Conservation (phyloP, 345 rosid species). For the Rhodomyrtus tomentosa region DNA sequence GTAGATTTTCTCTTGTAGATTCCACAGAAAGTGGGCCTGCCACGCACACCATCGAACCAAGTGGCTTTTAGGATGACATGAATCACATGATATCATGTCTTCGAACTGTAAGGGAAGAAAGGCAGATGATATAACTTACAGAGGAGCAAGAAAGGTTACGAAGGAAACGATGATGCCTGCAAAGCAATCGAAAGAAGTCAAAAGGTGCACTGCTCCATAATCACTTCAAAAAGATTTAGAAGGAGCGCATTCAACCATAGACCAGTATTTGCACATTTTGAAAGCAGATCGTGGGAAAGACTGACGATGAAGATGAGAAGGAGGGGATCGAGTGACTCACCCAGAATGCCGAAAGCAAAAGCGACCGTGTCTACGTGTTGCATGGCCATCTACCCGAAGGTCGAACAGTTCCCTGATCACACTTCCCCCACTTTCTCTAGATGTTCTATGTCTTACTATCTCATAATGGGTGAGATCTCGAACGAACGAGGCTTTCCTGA, state of each 20-base stretch:
- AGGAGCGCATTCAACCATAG: neutral
- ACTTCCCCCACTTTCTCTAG: constrained; percentile 11
- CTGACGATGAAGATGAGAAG: neutral
- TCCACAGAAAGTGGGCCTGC: constrained; percentile 51
- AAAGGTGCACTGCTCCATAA: neutral
- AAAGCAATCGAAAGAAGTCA: neutral
- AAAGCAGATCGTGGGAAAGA: neutral
- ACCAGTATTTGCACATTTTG: neutral
- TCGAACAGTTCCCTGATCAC: neutral
- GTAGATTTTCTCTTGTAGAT: constrained; percentile 58
- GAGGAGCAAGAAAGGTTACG: constrained; percentile 55
- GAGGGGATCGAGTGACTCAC: constrained; percentile 12
- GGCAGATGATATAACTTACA: constrained; percentile 21
- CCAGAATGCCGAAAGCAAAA: constrained; percentile 62
- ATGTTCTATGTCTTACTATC: constrained; percentile 7
- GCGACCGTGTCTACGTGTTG: constrained; percentile 11
- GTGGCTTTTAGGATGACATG: neutral
- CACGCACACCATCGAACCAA: neutral
- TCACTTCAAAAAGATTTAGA: neutral
- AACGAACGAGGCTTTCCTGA: neutral
- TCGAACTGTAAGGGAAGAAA: neutral
- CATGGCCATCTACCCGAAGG: constrained; percentile 17
- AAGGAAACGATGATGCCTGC: constrained; percentile 63
- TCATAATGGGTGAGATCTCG: neutral
- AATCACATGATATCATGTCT: neutral